Evolutionary conservation across 768 basidiomycete species (phyloP), one percentile per base, ranked within the genome.

Genomic region (Mycena indigotica): DNA sequence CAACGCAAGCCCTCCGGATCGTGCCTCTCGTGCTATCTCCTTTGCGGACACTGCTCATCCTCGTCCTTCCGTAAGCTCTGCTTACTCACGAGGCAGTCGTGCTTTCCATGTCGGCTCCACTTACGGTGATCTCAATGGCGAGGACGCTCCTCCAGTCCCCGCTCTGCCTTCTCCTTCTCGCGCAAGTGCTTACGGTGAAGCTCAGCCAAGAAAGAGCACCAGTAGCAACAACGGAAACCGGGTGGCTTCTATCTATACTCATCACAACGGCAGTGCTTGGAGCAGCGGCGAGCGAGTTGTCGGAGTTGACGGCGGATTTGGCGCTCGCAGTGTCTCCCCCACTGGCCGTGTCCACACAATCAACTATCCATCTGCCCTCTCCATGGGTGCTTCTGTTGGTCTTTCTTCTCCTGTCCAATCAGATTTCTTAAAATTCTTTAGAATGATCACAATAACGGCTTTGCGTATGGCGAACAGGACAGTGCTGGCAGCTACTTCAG

Each of bases 11-110:
- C 85, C 52, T 13, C 57, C 61, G 41, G 61, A 62, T 4, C 82
- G 83, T 25, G 72, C 77, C 1, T 83, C 81, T 0, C 80, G 88
- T 24, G 85, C 91, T 1, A 74, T 76, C 12, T 75, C 73, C 1
- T 76, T 77, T 32, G 78, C 76, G 0, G 67, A 71, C 52, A 73
- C 64, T 16, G 66, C 67, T 23, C 64, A 77, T 44, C 71, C 74
- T 3, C 74, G 81, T 4, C 79, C 79, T 1, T 77, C 75, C 0
- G 61, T 59, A 10, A 29, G 72, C 70, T 8, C 65, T 77, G 28
- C 64, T 73, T 39, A 73, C 75, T 5, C 66, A 35, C 49, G 69
- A 59, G 24, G 45, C 52, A 57, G 60, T 2, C 63, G 79, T n/a
- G 75, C 74, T 2, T 76, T 75, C 67, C 74, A 77, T 53, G 74